Conservation (phyloP, 2,329 filamentous ascomycete species). For the Lachnum nothofagi region DNA sequence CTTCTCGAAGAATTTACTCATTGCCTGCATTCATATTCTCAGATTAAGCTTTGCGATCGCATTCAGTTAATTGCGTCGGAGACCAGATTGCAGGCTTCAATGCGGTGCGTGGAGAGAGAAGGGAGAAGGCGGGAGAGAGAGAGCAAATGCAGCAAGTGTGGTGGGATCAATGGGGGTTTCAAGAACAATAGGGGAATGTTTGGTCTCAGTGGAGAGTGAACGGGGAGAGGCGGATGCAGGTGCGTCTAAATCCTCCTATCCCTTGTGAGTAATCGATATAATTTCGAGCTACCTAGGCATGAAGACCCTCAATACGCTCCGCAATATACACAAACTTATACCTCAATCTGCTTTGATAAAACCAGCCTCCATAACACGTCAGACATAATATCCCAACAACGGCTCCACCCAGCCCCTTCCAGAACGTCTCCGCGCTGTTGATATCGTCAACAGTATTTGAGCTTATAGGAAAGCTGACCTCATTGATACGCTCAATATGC, state of each 20-base stretch:
- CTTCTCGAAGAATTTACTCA: too few relatives aligned
- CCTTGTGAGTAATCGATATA: neutral
- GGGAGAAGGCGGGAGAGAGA: neutral
- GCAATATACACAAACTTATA: neutral
- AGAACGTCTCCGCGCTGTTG: constrained; percentile 10
- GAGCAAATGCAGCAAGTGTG: neutral
- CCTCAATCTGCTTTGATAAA: constrained; percentile 19
- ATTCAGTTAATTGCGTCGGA: neutral
- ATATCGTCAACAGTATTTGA: constrained; percentile 14
- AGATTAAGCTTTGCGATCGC: neutral
- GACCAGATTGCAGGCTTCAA: neutral
- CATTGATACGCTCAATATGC: constrained; percentile 10
- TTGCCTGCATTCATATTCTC: neutral
- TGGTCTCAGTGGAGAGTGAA: neutral
- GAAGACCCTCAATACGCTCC: neutral
- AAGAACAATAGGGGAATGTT: neutral
- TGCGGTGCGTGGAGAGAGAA: neutral
- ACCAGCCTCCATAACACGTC: constrained; percentile 20
- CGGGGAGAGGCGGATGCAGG: too few relatives aligned
- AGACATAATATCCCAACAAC: constrained; percentile 14
- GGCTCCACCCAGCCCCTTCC: constrained; percentile 13
- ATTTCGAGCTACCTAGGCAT: neutral
- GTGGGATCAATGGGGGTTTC: neutral
- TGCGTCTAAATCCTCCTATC: too few relatives aligned
- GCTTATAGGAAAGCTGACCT: constrained; percentile 7